These are phyloP conservation scores for Ogataea siamensis DNA, from an alignment of 805 yeast genomes.

Conservation along the genomic window DNA sequence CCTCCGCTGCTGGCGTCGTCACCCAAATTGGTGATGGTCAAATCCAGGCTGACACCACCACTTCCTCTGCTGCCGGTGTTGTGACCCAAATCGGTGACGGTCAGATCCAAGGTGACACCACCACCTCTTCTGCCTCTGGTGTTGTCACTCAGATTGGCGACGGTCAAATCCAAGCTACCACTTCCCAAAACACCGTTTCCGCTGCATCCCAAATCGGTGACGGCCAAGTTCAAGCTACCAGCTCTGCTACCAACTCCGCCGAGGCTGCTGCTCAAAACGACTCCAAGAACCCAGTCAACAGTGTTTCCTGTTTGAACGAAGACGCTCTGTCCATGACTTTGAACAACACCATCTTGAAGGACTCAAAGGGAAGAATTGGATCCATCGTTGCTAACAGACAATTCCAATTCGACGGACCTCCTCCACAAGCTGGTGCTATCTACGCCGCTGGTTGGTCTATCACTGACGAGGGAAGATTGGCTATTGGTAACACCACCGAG, in stretches of 20 bases:
- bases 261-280: conserved; percentile 30
- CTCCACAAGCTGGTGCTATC: conserved; percentile 59
- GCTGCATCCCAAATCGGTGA: conserved; percentile 32
- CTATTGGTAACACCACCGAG: conserved; percentile 46
- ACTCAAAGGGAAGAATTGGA: conserved; percentile 50
- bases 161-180: conserved; percentile 24
- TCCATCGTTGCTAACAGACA: conserved; percentile 63
- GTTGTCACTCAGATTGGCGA: conserved; percentile 36
- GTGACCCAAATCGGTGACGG: conserved; percentile 35
- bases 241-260: conserved; percentile 23
- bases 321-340: conserved; percentile 45
- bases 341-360: conserved; percentile 41
- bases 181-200: conserved; percentile 32
- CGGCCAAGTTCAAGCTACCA: conserved; percentile 28
- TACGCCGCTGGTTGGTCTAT: conserved; percentile 54
- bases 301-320: conserved; percentile 37
- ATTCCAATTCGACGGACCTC: conserved; percentile 66
- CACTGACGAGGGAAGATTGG: conserved; percentile 45
- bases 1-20: conserved; percentile 34
- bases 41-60: conserved; percentile 38
- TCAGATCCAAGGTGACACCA: conserved; percentile 24
- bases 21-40: conserved; percentile 54
- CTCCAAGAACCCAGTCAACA: conserved; percentile 29
- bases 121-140: conserved; percentile 30
- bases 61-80: conserved; percentile 29